phyloP scores from a whole-genome alignment of 2,329 filamentous ascomycete genomes.

The Sporothrix curviconia region DNA sequence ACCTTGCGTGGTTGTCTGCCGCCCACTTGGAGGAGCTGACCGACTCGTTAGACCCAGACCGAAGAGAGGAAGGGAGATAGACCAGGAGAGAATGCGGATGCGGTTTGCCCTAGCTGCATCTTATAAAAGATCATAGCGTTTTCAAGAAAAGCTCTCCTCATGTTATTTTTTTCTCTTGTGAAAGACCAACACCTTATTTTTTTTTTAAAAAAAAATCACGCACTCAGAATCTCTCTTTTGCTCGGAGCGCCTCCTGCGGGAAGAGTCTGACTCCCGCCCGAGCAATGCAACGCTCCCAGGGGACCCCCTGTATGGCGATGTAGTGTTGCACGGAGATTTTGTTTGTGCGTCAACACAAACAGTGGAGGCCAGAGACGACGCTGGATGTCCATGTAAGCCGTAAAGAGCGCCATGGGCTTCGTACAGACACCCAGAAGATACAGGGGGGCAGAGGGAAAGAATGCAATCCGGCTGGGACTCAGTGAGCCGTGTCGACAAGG shows the following conservation, averaged over 20 bases:
- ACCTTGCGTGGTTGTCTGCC: neutral
- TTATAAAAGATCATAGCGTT: no score
- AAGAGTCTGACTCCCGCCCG: conserved; percentile 2
- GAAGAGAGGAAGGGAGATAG: no score
- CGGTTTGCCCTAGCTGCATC: no score
- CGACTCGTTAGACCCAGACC: no score
- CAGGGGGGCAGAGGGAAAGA: neutral
- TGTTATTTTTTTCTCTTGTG: no score
- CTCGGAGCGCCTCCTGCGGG: no score
- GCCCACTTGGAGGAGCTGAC: neutral
- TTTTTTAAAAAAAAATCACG: no score
- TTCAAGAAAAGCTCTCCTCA: no score
- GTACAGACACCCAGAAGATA: no score
- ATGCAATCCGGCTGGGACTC: neutral
- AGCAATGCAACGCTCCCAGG: conserved; percentile 7
- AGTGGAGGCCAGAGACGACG: neutral
- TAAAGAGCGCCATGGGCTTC: neutral
- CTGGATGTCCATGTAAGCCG: neutral
- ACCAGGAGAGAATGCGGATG: no score
- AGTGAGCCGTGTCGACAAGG: neutral
- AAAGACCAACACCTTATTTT: no score
- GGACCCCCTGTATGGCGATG: neutral
- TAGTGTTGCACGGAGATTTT: conserved; percentile 4
- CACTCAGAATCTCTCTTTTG: no score
- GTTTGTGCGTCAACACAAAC: neutral